Base-by-base conservation (phyloP, 495 filamentous ascomycete species). In the Penicillium soppii region DNA sequence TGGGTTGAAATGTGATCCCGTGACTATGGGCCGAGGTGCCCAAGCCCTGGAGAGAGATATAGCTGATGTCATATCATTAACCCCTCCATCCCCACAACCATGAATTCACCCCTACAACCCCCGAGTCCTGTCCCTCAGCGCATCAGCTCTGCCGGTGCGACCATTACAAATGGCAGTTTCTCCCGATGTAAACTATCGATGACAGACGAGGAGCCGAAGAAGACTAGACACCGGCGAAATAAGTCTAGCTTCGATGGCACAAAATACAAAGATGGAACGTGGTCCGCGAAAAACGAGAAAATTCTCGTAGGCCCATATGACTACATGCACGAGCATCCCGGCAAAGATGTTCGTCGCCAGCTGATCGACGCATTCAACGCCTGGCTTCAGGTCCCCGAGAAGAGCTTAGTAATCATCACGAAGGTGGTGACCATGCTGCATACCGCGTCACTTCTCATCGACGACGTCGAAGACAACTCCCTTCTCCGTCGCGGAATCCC, bases 371-470 rank as follows among this genome's bases (percentile, higher is more conserved):
- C 92, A 23, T 98, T 98, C 71, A 91, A 98, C 62, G 79, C 78
- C 27, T 97, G 88, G 89, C 74, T 98, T 15, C 78, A 89, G 57
- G 92, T 97, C 6, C 95, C 95, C 1, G 58, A 79, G 7, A 82
- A 84, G 52, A 87, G 83, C 43, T 73, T 97, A 54, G 82, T 78
- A 42, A 80, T 95, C 23, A 96, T 98, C 60, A 92, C 85, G 16
- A 86, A 84, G 52, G 91, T 96, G 10, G 82, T 97, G 20, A 85
- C 84, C 39, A 96, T 96, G 91, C 79, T 98, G 25, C 94, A 98
- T 65, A 96, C 92, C 3, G 85, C 94, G 15, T 96, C 90, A 2
- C 76, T 98, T 29, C 79, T 98, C 29, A 84, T 98, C 56, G 94
- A 98, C 64, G 94, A 95, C 65, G 90, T 92, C 13, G 87, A 95